These are phyloP conservation scores for Aspergillus persii DNA, from an alignment of 2,329 filamentous ascomycete species.

Conservation along the genomic window DNA sequence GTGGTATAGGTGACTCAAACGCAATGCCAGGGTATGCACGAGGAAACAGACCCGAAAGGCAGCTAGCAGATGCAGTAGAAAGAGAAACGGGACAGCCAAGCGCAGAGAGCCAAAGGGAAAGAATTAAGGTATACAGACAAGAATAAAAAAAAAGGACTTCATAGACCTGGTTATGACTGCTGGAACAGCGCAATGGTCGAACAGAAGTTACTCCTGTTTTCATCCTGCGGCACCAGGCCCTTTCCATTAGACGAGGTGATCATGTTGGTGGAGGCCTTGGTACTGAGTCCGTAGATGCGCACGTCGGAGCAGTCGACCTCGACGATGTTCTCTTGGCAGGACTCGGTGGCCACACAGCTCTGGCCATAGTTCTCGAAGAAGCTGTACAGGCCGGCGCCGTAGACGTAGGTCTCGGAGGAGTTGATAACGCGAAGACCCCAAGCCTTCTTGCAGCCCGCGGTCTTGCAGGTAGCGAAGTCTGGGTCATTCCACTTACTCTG, in stretches of 20 bases:
- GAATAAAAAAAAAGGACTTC: not conserved
- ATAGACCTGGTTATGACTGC: conserved; percentile 20
- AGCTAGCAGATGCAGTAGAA: not conserved
- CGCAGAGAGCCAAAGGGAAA: not conserved
- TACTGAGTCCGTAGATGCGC: conserved; percentile 67
- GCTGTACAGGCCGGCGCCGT: conserved; percentile 73
- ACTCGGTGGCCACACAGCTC: conserved; percentile 63
- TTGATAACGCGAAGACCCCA: conserved; percentile 72
- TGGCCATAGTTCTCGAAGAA: conserved; percentile 83
- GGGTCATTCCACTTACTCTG: conserved; percentile 51
- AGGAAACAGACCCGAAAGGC: no score
- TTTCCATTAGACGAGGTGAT: conserved; percentile 48
- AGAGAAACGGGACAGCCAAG: not conserved
- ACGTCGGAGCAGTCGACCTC: conserved; percentile 65
- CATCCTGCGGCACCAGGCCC: conserved; percentile 36
- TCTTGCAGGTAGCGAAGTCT: conserved; percentile 63
- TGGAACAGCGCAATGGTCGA: conserved; percentile 46
- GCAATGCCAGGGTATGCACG: no score
- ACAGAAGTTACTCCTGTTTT: conserved; percentile 44
- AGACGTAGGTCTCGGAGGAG: conserved; percentile 66
- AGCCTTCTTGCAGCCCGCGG: conserved; percentile 63
- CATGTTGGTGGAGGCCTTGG: conserved; percentile 74
- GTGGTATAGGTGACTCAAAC: no score
- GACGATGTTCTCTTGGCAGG: conserved; percentile 77
- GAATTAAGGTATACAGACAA: no score